Percentiles rank a stretch among this genome's conserved stretches.
Conservation (phyloP, 2,329 filamentous ascomycete species). For the Monosporascus sp. region DNA sequence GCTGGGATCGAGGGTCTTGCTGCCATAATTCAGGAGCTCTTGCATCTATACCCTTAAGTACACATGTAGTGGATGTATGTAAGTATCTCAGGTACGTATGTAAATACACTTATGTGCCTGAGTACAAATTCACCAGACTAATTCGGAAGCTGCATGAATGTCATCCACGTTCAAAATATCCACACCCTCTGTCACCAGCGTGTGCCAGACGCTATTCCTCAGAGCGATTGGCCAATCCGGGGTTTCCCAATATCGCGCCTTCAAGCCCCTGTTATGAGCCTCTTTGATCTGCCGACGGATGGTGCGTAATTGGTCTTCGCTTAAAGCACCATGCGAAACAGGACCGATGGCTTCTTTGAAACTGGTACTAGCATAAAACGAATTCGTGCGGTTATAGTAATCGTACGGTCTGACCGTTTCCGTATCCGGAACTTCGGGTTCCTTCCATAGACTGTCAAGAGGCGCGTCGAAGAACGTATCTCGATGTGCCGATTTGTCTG, state of each 20-base stretch:
- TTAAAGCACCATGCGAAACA: conserved; percentile 36
- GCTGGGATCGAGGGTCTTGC: too few species aligned
- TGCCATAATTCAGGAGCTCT: too few species aligned
- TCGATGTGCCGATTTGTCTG: conserved; percentile 46
- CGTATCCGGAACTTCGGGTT: conserved; percentile 22
- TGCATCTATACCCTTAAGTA: too few species aligned
- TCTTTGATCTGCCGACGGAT: conserved; percentile 38
- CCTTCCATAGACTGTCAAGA: conserved; percentile 36
- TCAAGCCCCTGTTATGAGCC: conserved; percentile 44
- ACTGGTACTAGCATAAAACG: conserved; percentile 54
- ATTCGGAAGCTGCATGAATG: conserved; percentile 23
- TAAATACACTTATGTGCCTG: too few species aligned
- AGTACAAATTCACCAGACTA: background rate
- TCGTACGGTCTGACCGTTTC: conserved; percentile 3
- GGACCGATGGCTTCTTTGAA: conserved; percentile 45
- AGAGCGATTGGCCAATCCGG: conserved; percentile 51
- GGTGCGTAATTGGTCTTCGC: conserved; percentile 32
- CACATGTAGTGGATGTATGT: too few species aligned
- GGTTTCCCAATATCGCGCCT: conserved; percentile 55
- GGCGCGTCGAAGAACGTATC: conserved; percentile 66
- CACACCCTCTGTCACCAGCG: conserved; percentile 50
- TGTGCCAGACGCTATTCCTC: conserved; percentile 52
- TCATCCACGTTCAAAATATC: conserved; percentile 61
- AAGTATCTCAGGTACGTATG: too few species aligned
- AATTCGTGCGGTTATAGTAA: conserved; percentile 44